Percentiles rank a stretch among this genome's conserved stretches.
phyloP scores from a whole-genome alignment of 140 eudicot genomes.

The Oenanthe javanica region DNA sequence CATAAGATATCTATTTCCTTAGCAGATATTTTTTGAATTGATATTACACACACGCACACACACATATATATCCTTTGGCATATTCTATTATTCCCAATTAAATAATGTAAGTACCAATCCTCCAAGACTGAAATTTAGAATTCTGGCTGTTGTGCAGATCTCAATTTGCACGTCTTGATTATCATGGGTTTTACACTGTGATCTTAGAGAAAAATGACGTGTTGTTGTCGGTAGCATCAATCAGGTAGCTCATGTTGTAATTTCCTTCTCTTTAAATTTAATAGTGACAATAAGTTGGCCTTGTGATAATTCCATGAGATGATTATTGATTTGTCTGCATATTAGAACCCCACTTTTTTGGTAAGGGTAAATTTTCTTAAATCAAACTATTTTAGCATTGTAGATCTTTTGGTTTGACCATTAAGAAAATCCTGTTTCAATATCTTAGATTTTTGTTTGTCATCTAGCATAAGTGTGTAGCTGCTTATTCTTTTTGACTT shows the following conservation, averaged over 20 bases:
- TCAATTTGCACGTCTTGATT: constrained; percentile 62
- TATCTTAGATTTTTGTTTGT: no score
- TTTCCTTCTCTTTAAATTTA: not conserved
- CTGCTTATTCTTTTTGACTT: not conserved
- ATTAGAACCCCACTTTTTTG: not conserved
- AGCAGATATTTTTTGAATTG: no score
- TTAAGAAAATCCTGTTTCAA: not conserved
- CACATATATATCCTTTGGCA: not conserved
- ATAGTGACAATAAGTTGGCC: not conserved
- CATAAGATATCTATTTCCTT: not conserved
- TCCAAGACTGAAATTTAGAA: not conserved
- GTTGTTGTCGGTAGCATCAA: constrained; percentile 63
- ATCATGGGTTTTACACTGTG: constrained; percentile 64
- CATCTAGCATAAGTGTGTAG: not conserved
- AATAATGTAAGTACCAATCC: not conserved
- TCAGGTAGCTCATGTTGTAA: constrained; percentile 48
- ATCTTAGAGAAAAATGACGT: constrained; percentile 86
- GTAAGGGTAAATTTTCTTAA: not conserved
- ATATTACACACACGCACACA: no score
- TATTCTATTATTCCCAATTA: not conserved
- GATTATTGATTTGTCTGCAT: not conserved
- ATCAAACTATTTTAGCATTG: not conserved
- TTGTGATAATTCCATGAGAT: not conserved
- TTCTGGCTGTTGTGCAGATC: constrained; percentile 48
- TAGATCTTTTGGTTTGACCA: not conserved